phyloP scores from a whole-genome alignment of 2,329 filamentous ascomycete species.

The Aphanocladium album region DNA sequence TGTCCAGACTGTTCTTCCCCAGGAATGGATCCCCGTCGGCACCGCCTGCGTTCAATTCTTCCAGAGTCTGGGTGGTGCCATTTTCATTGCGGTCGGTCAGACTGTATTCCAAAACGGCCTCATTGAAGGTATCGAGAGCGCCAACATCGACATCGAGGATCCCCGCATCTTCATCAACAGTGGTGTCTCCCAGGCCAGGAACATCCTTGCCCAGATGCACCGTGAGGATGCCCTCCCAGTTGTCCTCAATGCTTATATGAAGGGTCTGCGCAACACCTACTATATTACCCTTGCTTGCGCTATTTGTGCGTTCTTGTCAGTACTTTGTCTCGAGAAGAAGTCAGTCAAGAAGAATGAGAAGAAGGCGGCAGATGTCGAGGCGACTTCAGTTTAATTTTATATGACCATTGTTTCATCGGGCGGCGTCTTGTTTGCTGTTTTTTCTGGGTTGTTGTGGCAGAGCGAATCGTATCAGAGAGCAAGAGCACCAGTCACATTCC shows the following conservation, averaged over 20 bases:
- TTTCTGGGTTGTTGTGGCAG: not conserved
- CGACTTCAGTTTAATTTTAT: conserved; percentile 17
- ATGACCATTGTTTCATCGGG: not conserved
- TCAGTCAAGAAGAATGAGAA: conserved; percentile 43
- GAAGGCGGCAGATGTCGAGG: conserved; percentile 23
- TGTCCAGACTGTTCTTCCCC: conserved; percentile 36
- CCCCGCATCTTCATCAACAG: conserved; percentile 45
- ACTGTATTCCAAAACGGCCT: conserved; percentile 64
- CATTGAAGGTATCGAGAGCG: conserved; percentile 42
- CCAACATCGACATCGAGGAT: conserved; percentile 39
- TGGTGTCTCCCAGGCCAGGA: conserved; percentile 46
- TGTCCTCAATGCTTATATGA: conserved; percentile 46
- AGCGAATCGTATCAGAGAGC: not conserved
- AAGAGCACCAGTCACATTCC: not conserved
- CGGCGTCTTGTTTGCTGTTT: not conserved
- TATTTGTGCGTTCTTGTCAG: conserved; percentile 38
- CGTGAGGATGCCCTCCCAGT: conserved; percentile 36
- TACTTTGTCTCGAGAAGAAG: conserved; percentile 45
- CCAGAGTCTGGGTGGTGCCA: conserved; percentile 40
- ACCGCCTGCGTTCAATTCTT: conserved; percentile 39
- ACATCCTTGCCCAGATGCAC: conserved; percentile 37
- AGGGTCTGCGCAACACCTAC: conserved; percentile 45
- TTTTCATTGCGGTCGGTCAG: conserved; percentile 53
- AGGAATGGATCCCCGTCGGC: conserved; percentile 38
- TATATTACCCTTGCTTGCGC: conserved; percentile 48